These are phyloP conservation scores for Gentiana macrophylla DNA, from an alignment of 257 asterid genomes.

Conservation along the genomic window DNA sequence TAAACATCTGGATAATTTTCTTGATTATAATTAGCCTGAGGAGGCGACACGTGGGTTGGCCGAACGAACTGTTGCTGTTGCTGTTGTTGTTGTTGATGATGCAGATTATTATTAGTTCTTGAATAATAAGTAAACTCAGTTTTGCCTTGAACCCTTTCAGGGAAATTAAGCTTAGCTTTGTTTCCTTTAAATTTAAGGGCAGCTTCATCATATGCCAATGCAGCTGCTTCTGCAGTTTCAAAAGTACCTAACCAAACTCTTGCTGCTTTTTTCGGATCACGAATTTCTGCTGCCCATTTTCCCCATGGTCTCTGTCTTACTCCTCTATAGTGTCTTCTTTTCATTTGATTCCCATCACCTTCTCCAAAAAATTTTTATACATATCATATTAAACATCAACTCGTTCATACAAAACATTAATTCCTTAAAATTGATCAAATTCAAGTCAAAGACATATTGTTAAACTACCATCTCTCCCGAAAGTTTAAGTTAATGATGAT, in stretches of 20 bases:
- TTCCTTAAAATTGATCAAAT: no score
- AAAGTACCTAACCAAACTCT: conserved; percentile 86
- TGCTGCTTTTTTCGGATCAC: conserved; percentile 78
- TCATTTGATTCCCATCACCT: conserved; percentile 19
- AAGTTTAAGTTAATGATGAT: no score
- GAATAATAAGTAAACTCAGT: conserved; percentile 23
- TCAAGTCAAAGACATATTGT: no score
- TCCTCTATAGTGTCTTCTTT: conserved; percentile 67
- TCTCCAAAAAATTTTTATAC: no score
- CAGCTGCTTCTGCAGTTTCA: conserved; percentile 70
- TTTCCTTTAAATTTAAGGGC: conserved; percentile 77
- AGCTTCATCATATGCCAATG: conserved; percentile 72
- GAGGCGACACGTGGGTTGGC: background rate
- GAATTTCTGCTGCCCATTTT: conserved; percentile 82
- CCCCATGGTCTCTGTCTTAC: conserved; percentile 93
- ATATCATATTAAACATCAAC: no score
- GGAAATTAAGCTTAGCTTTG: conserved; percentile 86
- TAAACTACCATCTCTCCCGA: no score
- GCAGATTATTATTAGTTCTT: conserved; percentile 6
- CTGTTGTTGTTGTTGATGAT: background rate
- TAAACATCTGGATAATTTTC: conserved; percentile 16
- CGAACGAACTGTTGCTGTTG: conserved; percentile 20
- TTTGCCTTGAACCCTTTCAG: conserved; percentile 62
- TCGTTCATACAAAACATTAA: no score
- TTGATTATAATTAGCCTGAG: conserved; percentile 1